phyloP scores from a whole-genome alignment of 148 eudicot species.

The Vaccinium corymbosum region DNA sequence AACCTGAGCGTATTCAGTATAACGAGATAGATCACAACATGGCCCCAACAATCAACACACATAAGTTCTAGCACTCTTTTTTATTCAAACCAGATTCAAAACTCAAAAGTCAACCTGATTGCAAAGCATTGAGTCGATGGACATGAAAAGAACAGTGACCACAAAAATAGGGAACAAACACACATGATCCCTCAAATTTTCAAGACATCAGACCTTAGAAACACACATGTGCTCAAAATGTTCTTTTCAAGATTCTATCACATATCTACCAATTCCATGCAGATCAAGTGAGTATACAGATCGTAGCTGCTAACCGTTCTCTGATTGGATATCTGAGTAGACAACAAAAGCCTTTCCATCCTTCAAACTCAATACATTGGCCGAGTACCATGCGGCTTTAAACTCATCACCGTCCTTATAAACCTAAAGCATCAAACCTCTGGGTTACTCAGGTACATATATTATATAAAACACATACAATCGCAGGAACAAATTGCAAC shows the following conservation, averaged over 20 bases:
- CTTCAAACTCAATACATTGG: conserved; percentile 50
- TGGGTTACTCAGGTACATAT: not conserved
- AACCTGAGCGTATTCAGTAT: no score
- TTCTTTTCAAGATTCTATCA: not conserved
- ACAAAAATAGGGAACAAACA: not conserved
- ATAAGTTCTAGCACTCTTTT: no score
- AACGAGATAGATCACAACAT: no score
- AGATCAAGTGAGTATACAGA: not conserved
- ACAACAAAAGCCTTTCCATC: conserved; percentile 64
- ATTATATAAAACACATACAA: not conserved
- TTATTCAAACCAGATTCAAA: not conserved
- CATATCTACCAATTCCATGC: not conserved
- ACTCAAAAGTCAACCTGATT: not conserved
- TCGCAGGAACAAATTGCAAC: not conserved
- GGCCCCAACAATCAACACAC: no score
- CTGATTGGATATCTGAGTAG: conserved; percentile 50
- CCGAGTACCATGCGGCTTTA: conserved; percentile 80
- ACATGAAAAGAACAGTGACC: not conserved
- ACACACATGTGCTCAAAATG: not conserved
- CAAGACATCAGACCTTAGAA: not conserved
- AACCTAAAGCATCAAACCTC: conserved; percentile 43
- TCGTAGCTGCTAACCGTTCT: conserved; percentile 42
- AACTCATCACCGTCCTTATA: conserved; percentile 46
- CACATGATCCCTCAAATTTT: not conserved
- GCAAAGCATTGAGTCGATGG: not conserved